Percentiles rank a stretch among this genome's conserved stretches.
These are phyloP conservation scores for Umbelopsis sp. DNA, from an alignment of 371 early-diverging fungal species.

Conservation along the genomic window DNA sequence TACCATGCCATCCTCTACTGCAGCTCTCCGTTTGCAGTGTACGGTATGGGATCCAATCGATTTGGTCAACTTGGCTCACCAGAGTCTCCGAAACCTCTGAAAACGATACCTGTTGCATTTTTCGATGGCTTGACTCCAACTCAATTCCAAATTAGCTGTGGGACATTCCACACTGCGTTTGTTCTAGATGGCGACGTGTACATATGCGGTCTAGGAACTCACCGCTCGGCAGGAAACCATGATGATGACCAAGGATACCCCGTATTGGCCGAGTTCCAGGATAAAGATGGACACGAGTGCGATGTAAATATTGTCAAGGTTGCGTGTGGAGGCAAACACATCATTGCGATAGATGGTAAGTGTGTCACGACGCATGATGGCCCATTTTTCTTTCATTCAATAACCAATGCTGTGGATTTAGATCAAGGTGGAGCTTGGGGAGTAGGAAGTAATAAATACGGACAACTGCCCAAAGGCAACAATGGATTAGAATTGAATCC, in stretches of 20 bases:
- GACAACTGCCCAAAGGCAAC: constrained; percentile 31
- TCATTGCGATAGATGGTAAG: constrained; percentile 45
- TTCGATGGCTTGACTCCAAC: constrained; percentile 33
- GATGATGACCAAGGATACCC: constrained; percentile 26
- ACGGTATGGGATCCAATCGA: constrained; percentile 44
- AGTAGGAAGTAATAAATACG: constrained; percentile 45
- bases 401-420: constrained; percentile 4
- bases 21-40: constrained; percentile 25
- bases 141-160: constrained; percentile 23
- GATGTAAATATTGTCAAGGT: constrained; percentile 31
- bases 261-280: constrained; percentile 26
- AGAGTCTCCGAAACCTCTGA: constrained; percentile 10
- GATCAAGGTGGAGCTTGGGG: constrained; percentile 41
- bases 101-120: constrained; percentile 29
- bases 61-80: constrained; percentile 41
- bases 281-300: constrained; percentile 24
- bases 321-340: constrained; percentile 42
- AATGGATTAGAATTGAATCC: constrained; percentile 7
- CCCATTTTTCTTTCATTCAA: too few species aligned
- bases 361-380: not conserved
- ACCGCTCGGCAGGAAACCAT: constrained; percentile 29
- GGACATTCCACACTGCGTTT: constrained; percentile 46
- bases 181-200: constrained; percentile 38
- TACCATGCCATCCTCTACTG: constrained; percentile 36
- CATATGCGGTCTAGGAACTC: constrained; percentile 46